Percentiles rank a stretch among this genome's conserved stretches.
Evolutionary conservation across 192 early-diverging fungal genomes (phyloP).

Genomic region (Podila horticola): DNA sequence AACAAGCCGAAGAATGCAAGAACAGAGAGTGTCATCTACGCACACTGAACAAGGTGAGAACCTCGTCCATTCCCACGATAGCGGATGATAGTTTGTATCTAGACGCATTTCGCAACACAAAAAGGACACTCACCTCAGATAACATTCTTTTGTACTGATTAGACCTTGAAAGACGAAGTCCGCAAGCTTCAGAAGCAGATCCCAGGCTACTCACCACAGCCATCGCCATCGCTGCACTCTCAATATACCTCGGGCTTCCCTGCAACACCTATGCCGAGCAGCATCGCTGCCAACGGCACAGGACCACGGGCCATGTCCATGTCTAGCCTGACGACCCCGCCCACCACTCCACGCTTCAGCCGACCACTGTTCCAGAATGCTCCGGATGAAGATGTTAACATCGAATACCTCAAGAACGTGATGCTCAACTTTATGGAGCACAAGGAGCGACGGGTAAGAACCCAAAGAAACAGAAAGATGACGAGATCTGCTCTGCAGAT

Average conservation of each 20-base stretch:
- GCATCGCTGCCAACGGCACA: neutral
- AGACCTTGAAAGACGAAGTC: conserved; percentile 86
- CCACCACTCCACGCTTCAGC: conserved; percentile 21
- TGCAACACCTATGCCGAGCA: conserved; percentile 8
- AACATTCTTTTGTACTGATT: conserved; percentile 2
- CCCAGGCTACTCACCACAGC: conserved; percentile 20
- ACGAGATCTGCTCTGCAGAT: neutral
- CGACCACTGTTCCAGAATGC: conserved; percentile 1
- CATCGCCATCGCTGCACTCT: conserved; percentile 27
- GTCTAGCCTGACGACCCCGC: conserved; percentile 1
- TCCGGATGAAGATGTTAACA: conserved; percentile 66
- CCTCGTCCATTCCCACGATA: neutral
- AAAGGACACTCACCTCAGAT: neutral
- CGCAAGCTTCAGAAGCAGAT: conserved; percentile 62
- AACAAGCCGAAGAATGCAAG: conserved; percentile 61
- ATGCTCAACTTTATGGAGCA: conserved; percentile 81
- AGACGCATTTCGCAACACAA: neutral
- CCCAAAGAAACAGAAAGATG: neutral
- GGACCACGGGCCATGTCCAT: conserved; percentile 1
- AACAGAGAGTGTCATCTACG: conserved; percentile 72
- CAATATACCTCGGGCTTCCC: conserved; percentile 13
- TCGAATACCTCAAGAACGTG: conserved; percentile 79
- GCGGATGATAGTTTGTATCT: neutral
- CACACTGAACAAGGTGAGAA: conserved; percentile 75
- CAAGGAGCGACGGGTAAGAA: conserved; percentile 73